Evolutionary conservation across 306 rosid species (phyloP), one percentile per base, ranked within the genome.

Genomic region (Quercus suber): DNA sequence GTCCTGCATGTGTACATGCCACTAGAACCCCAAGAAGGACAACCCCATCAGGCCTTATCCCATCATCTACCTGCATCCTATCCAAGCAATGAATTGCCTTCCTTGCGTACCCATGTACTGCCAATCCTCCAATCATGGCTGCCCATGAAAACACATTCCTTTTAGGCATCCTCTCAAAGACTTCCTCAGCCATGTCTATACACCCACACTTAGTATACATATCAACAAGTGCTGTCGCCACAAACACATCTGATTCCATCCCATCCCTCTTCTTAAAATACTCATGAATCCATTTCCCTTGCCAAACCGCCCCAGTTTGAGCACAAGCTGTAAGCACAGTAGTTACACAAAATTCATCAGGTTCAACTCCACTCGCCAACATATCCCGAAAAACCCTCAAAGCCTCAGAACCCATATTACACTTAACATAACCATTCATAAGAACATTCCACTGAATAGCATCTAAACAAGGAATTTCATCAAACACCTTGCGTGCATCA

Each of bases 191-290:
- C 81, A 84, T 69, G 56, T 76, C 83, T 53, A 84, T 33, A 33
- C 78, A 81, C 51, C 86, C 88, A 71, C 90, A 87, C 76, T 87
- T 87, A 14, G 79, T 69, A 84, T 82, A 84, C 88, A 84, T 84
- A 81, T 84, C 85, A 71, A 87, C 81, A 5, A 87, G 88, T 0
- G 86, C 79, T 10, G 88, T 82, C 53, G 76, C 79, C 13, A 82
- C 30, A 56, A 69, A 78, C 64, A 84, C 76, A 55, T 82, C 84
- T 0, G 77, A 76, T 33, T 76, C 75, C 80, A 84, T 75, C 21
- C 63, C 76, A 51, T 82, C 58, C 75, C 68, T 77, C 74, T 61
- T 81, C 60, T 67, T 82, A 64, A 74, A 70, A 27, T 74, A 77
- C 55, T 84, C 86, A 49, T 87, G 86, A 59, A 87, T 77, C 88